Evolutionary conservation across 768 basidiomycete species (phyloP), one percentile per base, ranked within the genome.

Genomic region (Tephrocybe sp.): DNA sequence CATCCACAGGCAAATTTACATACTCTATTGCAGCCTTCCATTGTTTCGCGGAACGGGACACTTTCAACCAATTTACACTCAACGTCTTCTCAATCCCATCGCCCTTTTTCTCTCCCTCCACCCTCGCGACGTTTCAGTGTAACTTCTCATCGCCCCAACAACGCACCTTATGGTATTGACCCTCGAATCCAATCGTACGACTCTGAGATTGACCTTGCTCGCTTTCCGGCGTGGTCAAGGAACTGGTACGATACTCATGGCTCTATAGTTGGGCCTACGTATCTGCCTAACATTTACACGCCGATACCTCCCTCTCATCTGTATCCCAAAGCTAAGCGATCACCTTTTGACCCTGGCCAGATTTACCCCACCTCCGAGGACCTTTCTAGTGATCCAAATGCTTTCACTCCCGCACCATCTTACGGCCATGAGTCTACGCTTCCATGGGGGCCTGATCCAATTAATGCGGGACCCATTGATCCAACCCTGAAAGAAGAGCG

Each of bases 161-260:
- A 59, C 54, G 48, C 51, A 51, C 52, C 61, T 39, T 33, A 57
- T 58, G 48, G 45, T 41, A 51, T 54, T 41, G 56, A 62, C 34
- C 58, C 60, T 53, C 56, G 47, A 60, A 59, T 52, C 40, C 65
- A 48, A 57, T 55, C 59, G 30, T 48, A 34, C 44, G 65, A 72
- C 36, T 64, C 74, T 1, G 82, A 83, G 54, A 75, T 84, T 35
- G 83, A 85, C 61, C 74, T 83, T 30, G 71, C 80, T 12, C 76
- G 76, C 34, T 87, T 86, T 63, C 85, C 86, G 13, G 69, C 76
- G 14, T 86, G 82, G 78, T 79, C 85, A 20, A 72, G 77, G 20
- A 70, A 71, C 11, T 87, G 84, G 85, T 86, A 86, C 61, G 66
- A 73, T 39, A 46, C 64, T 5, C 59, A 61, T 41, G 55, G 52